Percentiles rank a stretch among this genome's conserved stretches.
Conservation (phyloP, 2,329 filamentous ascomycete species). For the Phaeoacremonium minimum region DNA sequence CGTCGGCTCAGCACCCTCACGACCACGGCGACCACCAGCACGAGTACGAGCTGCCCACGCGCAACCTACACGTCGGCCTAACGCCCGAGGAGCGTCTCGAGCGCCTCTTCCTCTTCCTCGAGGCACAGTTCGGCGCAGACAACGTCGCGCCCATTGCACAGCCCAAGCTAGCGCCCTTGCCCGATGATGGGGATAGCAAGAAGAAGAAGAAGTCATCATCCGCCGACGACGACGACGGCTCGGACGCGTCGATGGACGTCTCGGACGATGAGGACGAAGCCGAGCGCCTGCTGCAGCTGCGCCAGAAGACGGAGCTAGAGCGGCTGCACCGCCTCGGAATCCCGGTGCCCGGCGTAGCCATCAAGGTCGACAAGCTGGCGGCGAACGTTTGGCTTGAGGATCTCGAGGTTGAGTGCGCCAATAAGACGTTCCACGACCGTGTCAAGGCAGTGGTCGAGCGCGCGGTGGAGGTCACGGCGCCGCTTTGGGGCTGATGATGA, state of each 20-base stretch:
- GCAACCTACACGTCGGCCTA: slow-evolving; percentile 71
- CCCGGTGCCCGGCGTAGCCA: slow-evolving; percentile 82
- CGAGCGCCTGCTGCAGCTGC: slow-evolving; percentile 43
- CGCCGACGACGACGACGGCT: slow-evolving; percentile 24
- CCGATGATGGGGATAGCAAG: slow-evolving; percentile 2
- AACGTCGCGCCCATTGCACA: slow-evolving; percentile 72
- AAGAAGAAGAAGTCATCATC: slow-evolving; percentile 15
- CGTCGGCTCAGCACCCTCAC: slow-evolving; percentile 28
- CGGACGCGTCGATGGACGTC: slow-evolving; percentile 29
- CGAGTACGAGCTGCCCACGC: slow-evolving; percentile 32
- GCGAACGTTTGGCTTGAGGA: slow-evolving; percentile 91
- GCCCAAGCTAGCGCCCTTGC: slow-evolving; percentile 47
- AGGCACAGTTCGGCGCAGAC: slow-evolving; percentile 88
- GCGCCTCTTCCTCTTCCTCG: slow-evolving; percentile 90
- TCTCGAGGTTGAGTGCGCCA: slow-evolving; percentile 81
- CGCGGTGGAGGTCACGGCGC: slow-evolving; percentile 81
- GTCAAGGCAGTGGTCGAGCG: slow-evolving; percentile 87
- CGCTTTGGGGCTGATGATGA: slow-evolving; percentile 56
- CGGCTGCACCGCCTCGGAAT: slow-evolving; percentile 80
- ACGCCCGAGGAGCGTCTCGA: slow-evolving; percentile 73
- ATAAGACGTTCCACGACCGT: slow-evolving; percentile 74
- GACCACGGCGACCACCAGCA: slow-evolving; percentile 48
- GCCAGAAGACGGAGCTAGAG: slow-evolving; percentile 66
- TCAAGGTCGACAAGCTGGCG: slow-evolving; percentile 81
- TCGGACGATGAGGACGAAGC: slow-evolving; percentile 29